Base-by-base conservation (phyloP, 768 basidiomycete genomes). In the Atractiella rhizophila region DNA sequence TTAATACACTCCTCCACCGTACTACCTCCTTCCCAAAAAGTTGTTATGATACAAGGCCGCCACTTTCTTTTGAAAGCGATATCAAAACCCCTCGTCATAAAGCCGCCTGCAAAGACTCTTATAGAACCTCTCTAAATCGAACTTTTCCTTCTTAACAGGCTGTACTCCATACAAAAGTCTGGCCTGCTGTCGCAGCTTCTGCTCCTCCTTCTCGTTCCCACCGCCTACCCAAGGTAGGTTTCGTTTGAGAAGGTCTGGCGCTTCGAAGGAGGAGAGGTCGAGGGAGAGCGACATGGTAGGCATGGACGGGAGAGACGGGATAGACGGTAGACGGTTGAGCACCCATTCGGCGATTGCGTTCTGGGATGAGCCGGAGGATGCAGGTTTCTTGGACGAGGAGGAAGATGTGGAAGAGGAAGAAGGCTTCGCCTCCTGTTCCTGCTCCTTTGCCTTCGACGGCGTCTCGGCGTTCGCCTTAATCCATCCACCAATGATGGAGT, bases 71-170 rank as follows among this genome's bases (percentile, higher is more conserved):
- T n/a, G n/a, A n/a, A n/a, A n/a, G n/a, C n/a, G 9, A 41, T 23
- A 4, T 51, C 61, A 91, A 53, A 85, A 59, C 10, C 88, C 88
- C 55, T 91, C 82, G 43, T 94, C 78, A 50, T 85, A 82, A 60
- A 98, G 59, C 61, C 81, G 88, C 58, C 76, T 68, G 48, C 77
- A 70, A 33, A 96, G 58, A 5, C 85, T 79, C 26, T 91, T 66
- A 57, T 88, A 88, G 59, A 98, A 80, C 51, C 73, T 63, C 56
- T 86, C 83, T 54, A 94, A 59, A 54, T 83, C 78, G 51, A 69
- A 68, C 60, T 76, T 76, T 42, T 66, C 67, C 39, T 62, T 65
- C 12, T 74, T 53, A 44, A 76, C 74, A 27, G 64, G 66, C 52
- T 54, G n/a, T 63, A 28, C 40, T 55, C 48, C 51, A 48, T 40